Evolutionary conservation across 228 moss, liverwort and hornwort species (phyloP).

Genomic region (Sphagnum fallax): DNA sequence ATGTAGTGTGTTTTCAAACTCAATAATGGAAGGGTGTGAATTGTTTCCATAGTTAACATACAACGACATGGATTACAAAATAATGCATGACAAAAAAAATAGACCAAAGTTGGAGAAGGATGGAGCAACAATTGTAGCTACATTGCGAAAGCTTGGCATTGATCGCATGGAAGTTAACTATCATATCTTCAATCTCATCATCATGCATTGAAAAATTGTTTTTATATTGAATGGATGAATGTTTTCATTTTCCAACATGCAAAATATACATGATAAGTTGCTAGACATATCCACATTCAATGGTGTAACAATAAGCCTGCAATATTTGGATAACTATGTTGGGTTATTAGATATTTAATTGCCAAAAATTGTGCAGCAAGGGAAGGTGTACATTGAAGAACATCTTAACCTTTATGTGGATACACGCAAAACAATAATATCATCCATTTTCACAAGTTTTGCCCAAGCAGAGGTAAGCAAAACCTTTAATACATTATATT

Average conservation of each 20-base stretch:
- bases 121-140: slow-evolving; percentile 1
- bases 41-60: slow-evolving; percentile 13
- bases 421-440: slow-evolving; percentile 13
- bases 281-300: too few species aligned
- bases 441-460: slow-evolving; percentile 22
- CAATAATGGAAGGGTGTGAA: neutral
- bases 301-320: too few species aligned
- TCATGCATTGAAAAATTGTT: too few species aligned
- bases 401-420: slow-evolving; percentile 7
- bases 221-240: too few species aligned
- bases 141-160: slow-evolving; percentile 21
- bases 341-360: neutral
- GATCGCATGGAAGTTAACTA: slow-evolving; percentile 13
- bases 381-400: slow-evolving; percentile 18
- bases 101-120: slow-evolving; percentile 11
- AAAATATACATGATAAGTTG: too few species aligned
- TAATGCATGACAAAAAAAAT: slow-evolving; percentile 18
- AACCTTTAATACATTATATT: too few species aligned
- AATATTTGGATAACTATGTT: too few species aligned
- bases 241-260: too few species aligned
- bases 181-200: too few species aligned
- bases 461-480: slow-evolving; percentile 34
- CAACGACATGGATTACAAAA: slow-evolving; percentile 29
- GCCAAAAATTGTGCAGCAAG: slow-evolving; percentile 17
- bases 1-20: too few species aligned